A percentile compares a stretch with the other conserved stretches of the same genome.
Evolutionary conservation across 2,329 filamentous ascomycete genomes (phyloP).

Genomic region (Aureobasidium sp.): DNA sequence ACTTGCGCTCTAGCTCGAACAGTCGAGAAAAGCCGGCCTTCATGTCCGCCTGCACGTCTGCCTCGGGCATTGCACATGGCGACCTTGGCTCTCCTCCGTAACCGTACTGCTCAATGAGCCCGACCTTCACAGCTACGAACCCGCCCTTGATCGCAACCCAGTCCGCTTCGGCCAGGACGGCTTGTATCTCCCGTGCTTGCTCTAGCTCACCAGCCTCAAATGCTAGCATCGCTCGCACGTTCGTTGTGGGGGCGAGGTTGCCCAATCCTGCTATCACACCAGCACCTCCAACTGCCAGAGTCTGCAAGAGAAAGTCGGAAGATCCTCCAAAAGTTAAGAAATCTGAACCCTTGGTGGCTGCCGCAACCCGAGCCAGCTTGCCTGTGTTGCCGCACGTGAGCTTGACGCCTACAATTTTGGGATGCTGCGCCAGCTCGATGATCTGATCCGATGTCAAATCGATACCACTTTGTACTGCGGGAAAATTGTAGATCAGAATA

Average conservation of each 20-base stretch:
- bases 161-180: slow-evolving; percentile 58
- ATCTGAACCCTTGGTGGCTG: slow-evolving; percentile 41
- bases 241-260: slow-evolving; percentile 62
- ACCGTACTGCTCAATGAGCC: slow-evolving; percentile 53
- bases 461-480: slow-evolving; percentile 56
- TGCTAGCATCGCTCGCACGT: slow-evolving; percentile 45
- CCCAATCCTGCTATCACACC: slow-evolving; percentile 66
- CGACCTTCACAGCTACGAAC: slow-evolving; percentile 62
- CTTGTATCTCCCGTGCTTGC: slow-evolving; percentile 59
- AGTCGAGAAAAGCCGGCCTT: slow-evolving; percentile 39
- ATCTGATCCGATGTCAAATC: slow-evolving; percentile 60
- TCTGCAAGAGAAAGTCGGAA: slow-evolving; percentile 67
- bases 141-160: slow-evolving; percentile 64
- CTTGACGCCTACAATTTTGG: slow-evolving; percentile 63
- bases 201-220: slow-evolving; percentile 53
- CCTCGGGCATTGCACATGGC: slow-evolving; percentile 47
- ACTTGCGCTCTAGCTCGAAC: slow-evolving; percentile 34
- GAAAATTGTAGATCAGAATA: slow-evolving; percentile 64
- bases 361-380: slow-evolving; percentile 51
- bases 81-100: slow-evolving; percentile 58
- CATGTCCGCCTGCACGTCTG: slow-evolving; percentile 22
- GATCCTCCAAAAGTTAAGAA: slow-evolving; percentile 68
- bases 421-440: slow-evolving; percentile 52
- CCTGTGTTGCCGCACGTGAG: slow-evolving; percentile 65
- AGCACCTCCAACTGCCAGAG: slow-evolving; percentile 60